Base-by-base conservation (phyloP, 2,329 filamentous ascomycete species). In the Alternaria panax region DNA sequence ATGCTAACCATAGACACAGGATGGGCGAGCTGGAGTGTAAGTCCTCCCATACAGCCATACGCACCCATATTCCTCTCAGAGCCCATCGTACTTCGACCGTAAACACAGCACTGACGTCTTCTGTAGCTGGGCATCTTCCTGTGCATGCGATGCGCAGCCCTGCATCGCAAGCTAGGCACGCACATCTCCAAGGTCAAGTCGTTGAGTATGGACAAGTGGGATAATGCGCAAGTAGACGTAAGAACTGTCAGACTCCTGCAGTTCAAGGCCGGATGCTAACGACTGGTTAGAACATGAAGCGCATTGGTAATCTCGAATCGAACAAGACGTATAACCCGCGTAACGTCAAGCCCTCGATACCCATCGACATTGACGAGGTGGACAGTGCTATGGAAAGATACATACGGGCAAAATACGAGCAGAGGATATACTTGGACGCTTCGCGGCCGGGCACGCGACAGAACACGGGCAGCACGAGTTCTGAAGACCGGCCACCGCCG, bases 101-200 rank as follows among this genome's bases (percentile, higher is more conserved):
- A 18, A 45, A 25, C 25, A 28, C 22, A 32, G 46, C 30, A 60
- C 67, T 77, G 54, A 73, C 63, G 43, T 53, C 11, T 42, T 27
- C 48, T 51, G 11, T 75, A 97, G 92, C 83, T 99, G 80, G 95
- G 95, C 60, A 88, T 98, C 66, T 99, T 99, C 78, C 84, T 99
- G 51, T 99, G 95, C 81, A 96, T 99, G 91, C 92, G 95, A 77
- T 99, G 95, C 84, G 95, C 93, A 54, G 87, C 93, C 54, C 87
- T 98, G 74, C 95, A 99, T 82, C 92, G 95, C 75, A 98, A 98
- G 81, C 84, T 99, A 73, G 95, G 95, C 62, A 98, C 95, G 40
- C 95, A 99, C 79, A 92, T 99, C 64, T 97, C 93, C 67, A 99
- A 99, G 79, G 93, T 99, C 83, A 99, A 99, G 80, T 98, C 93